Evolutionary conservation across 2,329 filamentous ascomycete species (phyloP), one percentile per base, ranked within the genome.

Genomic region (Tolypocladium tundrense): DNA sequence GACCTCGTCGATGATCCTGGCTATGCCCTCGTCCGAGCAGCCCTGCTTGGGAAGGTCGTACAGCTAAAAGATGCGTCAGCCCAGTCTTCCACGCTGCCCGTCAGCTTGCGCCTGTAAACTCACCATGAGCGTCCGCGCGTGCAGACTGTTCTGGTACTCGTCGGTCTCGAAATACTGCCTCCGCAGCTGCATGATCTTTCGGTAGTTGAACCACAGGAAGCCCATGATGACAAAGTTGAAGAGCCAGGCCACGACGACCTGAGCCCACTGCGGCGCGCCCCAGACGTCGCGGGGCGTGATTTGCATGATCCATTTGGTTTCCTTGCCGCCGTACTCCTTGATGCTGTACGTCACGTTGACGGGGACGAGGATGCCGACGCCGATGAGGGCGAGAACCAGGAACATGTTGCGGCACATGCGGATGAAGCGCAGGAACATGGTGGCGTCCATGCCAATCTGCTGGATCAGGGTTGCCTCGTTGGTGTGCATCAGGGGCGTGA

Each of bases 361-460:
- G 0, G 94, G 94, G 43, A 97, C 85, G 62, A 97, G 79, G 60
- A 97, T 83, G 56, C 78, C 79, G 63, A 90, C 87, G 21, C 89
- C 91, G 39, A 95, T 72, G 8, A 96, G 62, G 35, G 86, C 82
- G 57, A 97, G 75, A 9, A 83, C 74, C 35, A 88, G 69, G 69
- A 97, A 96, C 62, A 97, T 89, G 70, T 96, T 94, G 60, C 94
- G 86, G 68, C 90, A 90, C 94, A 99, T 97, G 64, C 86, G 82
- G 54, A 87, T 84, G 67, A 97, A 92, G 56, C 93, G 87, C 63
- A 99, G 77, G 71, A 99, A 97, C 53, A 99, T 76, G 10, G 89
- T 88, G 10, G 92, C 94, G 73, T 99, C 94, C 76, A 99, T 79
- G 54, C 94, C 94, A 43, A 96, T 86, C 65, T 88, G 85, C n/a